Evolutionary conservation across 2,329 filamentous ascomycete genomes (phyloP).

Genomic region (Cadophora malorum): DNA sequence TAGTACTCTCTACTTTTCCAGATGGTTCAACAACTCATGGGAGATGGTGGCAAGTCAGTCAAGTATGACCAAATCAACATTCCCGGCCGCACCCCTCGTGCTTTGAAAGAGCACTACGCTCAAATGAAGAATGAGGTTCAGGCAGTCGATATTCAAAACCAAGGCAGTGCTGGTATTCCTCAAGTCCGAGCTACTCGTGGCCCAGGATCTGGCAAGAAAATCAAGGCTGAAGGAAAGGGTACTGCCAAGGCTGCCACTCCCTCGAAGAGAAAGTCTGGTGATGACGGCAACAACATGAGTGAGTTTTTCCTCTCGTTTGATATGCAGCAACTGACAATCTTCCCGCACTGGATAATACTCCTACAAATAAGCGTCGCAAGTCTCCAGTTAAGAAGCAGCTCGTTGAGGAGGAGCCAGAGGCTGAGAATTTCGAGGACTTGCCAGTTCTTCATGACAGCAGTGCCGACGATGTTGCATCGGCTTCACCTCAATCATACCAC

Average conservation of each 20-base stretch:
- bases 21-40: conserved; percentile 6
- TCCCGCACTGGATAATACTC: neutral
- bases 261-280: neutral
- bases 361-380: neutral
- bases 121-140: neutral
- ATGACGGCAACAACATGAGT: neutral
- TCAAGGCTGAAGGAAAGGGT: conserved; percentile 1
- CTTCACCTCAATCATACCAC: neutral
- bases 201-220: neutral
- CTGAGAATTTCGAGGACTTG: neutral
- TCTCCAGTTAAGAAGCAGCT: neutral
- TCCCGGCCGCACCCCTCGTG: conserved; percentile 13
- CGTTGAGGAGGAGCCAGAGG: neutral
- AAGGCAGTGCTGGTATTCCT: neutral
- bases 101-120: neutral
- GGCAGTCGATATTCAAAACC: neutral
- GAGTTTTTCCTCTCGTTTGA: neutral
- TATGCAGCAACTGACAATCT: neutral
- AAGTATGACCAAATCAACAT: conserved; percentile 9
- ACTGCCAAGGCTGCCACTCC: conserved; percentile 5
- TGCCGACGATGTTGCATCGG: neutral
- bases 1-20: neutral
- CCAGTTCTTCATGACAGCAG: neutral
- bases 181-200: neutral
- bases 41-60: neutral